These are phyloP conservation scores for Aspergillus tanneri DNA, from an alignment of 2,329 filamentous ascomycete genomes.

Conservation along the genomic window DNA sequence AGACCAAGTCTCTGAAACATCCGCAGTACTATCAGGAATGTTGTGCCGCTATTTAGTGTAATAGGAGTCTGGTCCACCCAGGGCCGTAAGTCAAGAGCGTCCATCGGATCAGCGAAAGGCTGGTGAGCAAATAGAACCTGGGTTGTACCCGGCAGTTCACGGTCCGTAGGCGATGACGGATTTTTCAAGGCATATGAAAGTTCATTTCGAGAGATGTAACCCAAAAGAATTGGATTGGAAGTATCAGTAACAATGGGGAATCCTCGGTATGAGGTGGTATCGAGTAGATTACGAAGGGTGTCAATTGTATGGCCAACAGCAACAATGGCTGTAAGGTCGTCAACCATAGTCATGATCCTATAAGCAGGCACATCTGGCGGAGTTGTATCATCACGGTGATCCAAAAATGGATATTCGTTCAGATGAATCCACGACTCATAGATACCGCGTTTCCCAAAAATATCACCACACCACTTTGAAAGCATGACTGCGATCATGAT, in stretches of 20 bases:
- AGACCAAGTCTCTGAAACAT: conserved; percentile 96
- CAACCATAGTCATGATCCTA: conserved; percentile 87
- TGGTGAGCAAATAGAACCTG: conserved; percentile 84
- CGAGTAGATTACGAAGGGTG: conserved; percentile 68
- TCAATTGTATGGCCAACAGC: conserved; percentile 85
- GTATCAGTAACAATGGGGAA: conserved; percentile 86
- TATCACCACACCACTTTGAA: conserved; percentile 96
- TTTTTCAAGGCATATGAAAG: conserved; percentile 75
- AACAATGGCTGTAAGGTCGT: conserved; percentile 84
- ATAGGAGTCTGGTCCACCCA: conserved; percentile 99
- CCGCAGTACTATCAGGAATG: conserved; percentile 77
- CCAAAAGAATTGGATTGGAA: conserved; percentile 74
- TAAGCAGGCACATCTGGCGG: conserved; percentile 83
- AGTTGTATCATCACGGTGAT: conserved; percentile 76
- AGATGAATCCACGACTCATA: conserved; percentile 98
- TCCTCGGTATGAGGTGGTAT: conserved; percentile 75
- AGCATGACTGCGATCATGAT: conserved; percentile 99
- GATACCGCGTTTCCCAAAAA: conserved; percentile 86
- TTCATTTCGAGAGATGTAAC: conserved; percentile 92
- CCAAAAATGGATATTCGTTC: conserved; percentile 92
- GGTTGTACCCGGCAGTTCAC: conserved; percentile 64
- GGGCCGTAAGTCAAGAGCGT: conserved; percentile 81
- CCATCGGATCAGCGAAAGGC: conserved; percentile 71
- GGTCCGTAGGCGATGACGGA: conserved; percentile 49
- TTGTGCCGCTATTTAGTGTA: conserved; percentile 74